Evolutionary conservation across 176 grass and related monocot genomes (phyloP).

Genomic region (Aegilops bicornis): DNA sequence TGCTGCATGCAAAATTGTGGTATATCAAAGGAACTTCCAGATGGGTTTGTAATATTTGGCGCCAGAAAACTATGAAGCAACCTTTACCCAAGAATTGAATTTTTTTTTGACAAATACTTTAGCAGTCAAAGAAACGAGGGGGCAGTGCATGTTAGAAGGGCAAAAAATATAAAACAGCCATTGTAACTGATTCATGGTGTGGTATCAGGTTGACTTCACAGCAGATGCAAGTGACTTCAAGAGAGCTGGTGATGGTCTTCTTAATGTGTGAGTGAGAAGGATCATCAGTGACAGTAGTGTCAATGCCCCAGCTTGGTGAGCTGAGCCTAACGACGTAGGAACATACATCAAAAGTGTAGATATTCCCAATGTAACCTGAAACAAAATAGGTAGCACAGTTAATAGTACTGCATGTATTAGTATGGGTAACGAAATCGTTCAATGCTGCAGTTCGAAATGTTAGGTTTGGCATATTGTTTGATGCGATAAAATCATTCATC

Average conservation of each 20-base stretch:
- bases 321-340: slow-evolving; percentile 82
- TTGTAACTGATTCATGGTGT: not conserved
- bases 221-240: slow-evolving; percentile 54
- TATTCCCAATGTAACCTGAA: slow-evolving; percentile 91
- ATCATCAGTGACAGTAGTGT: slow-evolving; percentile 76
- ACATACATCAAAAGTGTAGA: slow-evolving; percentile 89
- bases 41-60: not conserved
- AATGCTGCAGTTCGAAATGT: not conserved
- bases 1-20: not conserved
- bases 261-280: slow-evolving; percentile 75
- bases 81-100: slow-evolving; percentile 4
- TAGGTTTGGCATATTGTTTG: not conserved
- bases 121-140: not conserved
- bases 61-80: not conserved
- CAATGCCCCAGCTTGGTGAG: slow-evolving; percentile 93
- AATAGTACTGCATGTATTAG: not conserved
- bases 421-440: not conserved
- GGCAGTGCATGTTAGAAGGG: not conserved
- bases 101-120: not conserved
- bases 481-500: slow-evolving; percentile 7
- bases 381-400: not conserved
- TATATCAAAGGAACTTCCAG: not conserved
- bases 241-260: slow-evolving; percentile 69
- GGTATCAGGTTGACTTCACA: slow-evolving; percentile 34
- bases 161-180: not conserved